These are phyloP conservation scores for Grosmannia penicillata DNA, from an alignment of 2,329 filamentous ascomycete genomes.

Conservation along the genomic window DNA sequence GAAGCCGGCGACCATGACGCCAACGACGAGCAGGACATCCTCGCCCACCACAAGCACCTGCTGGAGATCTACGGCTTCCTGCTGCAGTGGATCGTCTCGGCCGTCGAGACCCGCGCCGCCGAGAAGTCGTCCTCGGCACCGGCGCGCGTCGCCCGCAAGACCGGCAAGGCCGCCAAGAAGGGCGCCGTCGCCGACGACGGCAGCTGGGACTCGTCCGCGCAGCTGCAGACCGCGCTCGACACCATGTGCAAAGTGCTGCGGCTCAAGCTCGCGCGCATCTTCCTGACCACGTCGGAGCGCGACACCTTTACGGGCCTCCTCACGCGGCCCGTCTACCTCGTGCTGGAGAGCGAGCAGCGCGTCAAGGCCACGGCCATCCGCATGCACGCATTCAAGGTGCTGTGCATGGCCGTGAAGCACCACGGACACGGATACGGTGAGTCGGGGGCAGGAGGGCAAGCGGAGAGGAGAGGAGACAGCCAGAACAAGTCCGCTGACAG, in stretches of 20 bases:
- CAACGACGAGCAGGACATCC: constrained; percentile 83
- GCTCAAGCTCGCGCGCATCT: constrained; percentile 82
- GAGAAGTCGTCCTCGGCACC: constrained; percentile 70
- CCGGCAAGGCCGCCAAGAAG: constrained; percentile 55
- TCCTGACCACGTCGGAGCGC: constrained; percentile 87
- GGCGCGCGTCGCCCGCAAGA: constrained; percentile 56
- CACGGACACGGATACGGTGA: constrained; percentile 91
- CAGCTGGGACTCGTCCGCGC: constrained; percentile 75
- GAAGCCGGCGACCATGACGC: too few relatives aligned
- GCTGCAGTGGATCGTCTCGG: constrained; percentile 86
- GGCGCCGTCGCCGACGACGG: constrained; percentile 24
- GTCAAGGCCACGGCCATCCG: constrained; percentile 79
- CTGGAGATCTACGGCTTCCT: constrained; percentile 91
- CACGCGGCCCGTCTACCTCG: constrained; percentile 82
- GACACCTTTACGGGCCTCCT: constrained; percentile 90
- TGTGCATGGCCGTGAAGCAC: constrained; percentile 94
- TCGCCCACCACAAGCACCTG: constrained; percentile 77
- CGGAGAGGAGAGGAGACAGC: too few relatives aligned
- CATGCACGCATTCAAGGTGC: constrained; percentile 94
- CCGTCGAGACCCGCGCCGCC: constrained; percentile 84
- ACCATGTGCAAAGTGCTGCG: constrained; percentile 94
- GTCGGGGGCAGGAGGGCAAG: too few relatives aligned
- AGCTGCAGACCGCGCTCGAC: constrained; percentile 79
- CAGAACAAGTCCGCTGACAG: background rate
- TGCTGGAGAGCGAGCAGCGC: constrained; percentile 85